Evolutionary conservation across 2,329 filamentous ascomycete species (phyloP).

Genomic region (Alternaria sp.): DNA sequence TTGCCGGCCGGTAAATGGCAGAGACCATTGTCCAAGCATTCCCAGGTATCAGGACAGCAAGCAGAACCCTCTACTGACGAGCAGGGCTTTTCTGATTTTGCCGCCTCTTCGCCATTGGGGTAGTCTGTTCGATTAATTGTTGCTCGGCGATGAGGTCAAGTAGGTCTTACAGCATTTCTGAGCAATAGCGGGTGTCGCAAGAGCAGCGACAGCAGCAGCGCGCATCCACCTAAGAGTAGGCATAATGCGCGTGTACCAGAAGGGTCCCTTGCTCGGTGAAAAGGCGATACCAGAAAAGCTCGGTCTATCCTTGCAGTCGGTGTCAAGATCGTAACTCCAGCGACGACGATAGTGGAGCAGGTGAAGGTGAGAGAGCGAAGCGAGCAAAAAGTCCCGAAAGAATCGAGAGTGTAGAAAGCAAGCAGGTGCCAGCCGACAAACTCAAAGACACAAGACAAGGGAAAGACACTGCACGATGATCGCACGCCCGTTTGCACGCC

Average conservation of each 20-base stretch:
- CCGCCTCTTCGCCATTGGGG: slow-evolving; percentile 37
- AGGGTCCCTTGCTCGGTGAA: slow-evolving; percentile 8
- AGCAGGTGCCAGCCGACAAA: neutral
- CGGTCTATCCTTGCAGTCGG: slow-evolving; percentile 7
- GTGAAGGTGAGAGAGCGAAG: slow-evolving; percentile 14
- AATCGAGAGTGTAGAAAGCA: neutral
- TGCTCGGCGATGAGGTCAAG: neutral
- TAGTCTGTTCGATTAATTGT: slow-evolving; percentile 38
- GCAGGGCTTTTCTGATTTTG: slow-evolving; percentile 41
- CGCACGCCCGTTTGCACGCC: slow-evolving; percentile 12
- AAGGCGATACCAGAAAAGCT: neutral
- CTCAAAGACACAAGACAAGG: neutral
- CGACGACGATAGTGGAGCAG: slow-evolving; percentile 1
- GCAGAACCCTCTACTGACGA: slow-evolving; percentile 41
- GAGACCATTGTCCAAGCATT: slow-evolving; percentile 48
- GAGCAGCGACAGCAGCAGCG: slow-evolving; percentile 20
- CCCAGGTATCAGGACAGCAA: slow-evolving; percentile 46
- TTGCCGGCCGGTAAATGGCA: slow-evolving; percentile 38
- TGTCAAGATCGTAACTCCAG: slow-evolving; percentile 6
- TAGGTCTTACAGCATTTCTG: slow-evolving; percentile 40
- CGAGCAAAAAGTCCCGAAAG: neutral
- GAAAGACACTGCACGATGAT: slow-evolving; percentile 13
- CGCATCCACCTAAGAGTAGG: slow-evolving; percentile 27
- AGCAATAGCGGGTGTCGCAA: slow-evolving; percentile 25
- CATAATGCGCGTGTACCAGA: slow-evolving; percentile 17